A percentile compares a stretch with the other conserved stretches of the same genome.
Evolutionary conservation across 345 rosid species (phyloP).

Genomic region (Excoecaria cochinchinensis): DNA sequence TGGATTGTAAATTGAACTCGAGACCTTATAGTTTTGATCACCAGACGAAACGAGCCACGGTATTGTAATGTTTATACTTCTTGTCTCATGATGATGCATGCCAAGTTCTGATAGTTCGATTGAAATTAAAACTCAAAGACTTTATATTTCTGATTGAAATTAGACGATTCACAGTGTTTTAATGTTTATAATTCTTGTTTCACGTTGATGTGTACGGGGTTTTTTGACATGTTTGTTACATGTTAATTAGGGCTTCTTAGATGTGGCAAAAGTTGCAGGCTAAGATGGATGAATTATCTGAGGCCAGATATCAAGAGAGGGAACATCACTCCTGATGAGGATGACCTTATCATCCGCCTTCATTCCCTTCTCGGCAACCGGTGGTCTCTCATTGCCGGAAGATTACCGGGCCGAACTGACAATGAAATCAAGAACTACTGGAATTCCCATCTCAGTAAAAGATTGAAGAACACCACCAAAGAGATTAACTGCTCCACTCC

Average conservation of each 20-base stretch:
- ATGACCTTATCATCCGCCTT: conserved; percentile 44
- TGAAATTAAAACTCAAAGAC: no score
- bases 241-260: conserved; percentile 35
- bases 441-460: conserved; percentile 44
- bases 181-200: no score
- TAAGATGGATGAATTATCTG: conserved; percentile 54
- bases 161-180: no score
- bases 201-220: no score
- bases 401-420: conserved; percentile 50
- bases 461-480: not conserved
- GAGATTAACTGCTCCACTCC: not conserved
- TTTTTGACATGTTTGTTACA: not conserved
- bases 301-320: conserved; percentile 51
- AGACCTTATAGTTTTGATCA: no score
- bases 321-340: conserved; percentile 50
- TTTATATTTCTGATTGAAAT: no score
- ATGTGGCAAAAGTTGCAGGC: conserved; percentile 54
- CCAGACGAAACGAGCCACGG: no score
- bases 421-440: conserved; percentile 55
- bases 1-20: no score
- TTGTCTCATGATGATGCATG: no score
- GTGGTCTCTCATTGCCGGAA: conserved; percentile 44
- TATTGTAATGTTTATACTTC: no score
- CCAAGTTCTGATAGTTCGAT: no score
- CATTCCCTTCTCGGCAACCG: conserved; percentile 52